Evolutionary conservation across 2,329 filamentous ascomycete genomes (phyloP).

Genomic region (Neopestalotiopsis sp.): DNA sequence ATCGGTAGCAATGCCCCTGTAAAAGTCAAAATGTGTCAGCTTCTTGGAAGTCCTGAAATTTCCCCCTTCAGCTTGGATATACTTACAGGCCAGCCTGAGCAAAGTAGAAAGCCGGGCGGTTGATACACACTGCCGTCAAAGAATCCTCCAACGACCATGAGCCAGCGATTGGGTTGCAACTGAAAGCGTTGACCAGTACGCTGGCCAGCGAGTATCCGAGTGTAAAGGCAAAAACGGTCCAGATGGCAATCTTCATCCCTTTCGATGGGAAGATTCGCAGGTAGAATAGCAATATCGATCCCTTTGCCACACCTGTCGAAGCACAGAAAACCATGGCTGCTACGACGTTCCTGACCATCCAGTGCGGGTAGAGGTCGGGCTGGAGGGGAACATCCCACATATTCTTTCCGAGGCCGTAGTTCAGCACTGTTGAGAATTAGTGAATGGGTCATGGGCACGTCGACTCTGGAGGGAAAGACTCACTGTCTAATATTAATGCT

Average conservation of each 20-base stretch:
- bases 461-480: background rate
- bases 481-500: slow-evolving; percentile 20
- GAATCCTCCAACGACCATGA: slow-evolving; percentile 30
- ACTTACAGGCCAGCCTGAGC: slow-evolving; percentile 27
- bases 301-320: slow-evolving; percentile 30
- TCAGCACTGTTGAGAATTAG: slow-evolving; percentile 23
- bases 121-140: slow-evolving; percentile 29
- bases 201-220: slow-evolving; percentile 29
- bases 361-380: slow-evolving; percentile 17
- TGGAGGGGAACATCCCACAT: slow-evolving; percentile 27
- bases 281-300: slow-evolving; percentile 32
- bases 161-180: slow-evolving; percentile 30
- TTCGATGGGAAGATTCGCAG: slow-evolving; percentile 31
- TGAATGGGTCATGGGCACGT: background rate
- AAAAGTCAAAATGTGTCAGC: no score
- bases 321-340: slow-evolving; percentile 27
- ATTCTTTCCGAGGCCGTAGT: slow-evolving; percentile 26
- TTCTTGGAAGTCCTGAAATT: no score
- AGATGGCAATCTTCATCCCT: slow-evolving; percentile 26
- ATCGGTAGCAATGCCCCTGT: slow-evolving; percentile 29
- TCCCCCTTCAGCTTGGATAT: no score
- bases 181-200: slow-evolving; percentile 32
- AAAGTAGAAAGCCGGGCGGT: slow-evolving; percentile 32
- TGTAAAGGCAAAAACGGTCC: slow-evolving; percentile 28
- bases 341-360: slow-evolving; percentile 23